Percentiles rank a stretch among this genome's conserved stretches.
These are phyloP conservation scores for Lactarius deliciosus DNA, from an alignment of 768 basidiomycete species.

Conservation along the genomic window DNA sequence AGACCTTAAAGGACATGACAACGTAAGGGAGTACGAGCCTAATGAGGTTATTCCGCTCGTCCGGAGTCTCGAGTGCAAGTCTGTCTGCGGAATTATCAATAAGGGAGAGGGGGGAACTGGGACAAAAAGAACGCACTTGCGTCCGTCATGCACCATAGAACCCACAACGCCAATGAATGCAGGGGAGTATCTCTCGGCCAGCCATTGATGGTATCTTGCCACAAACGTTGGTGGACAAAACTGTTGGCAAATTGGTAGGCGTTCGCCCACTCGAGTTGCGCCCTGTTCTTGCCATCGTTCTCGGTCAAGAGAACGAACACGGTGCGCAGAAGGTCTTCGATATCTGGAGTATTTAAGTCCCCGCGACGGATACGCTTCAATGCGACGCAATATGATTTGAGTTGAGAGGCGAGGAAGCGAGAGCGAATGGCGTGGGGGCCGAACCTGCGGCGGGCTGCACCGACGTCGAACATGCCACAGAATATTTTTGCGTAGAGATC, in stretches of 20 bases:
- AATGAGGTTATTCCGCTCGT: conserved; percentile 36
- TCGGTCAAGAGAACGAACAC: conserved; percentile 60
- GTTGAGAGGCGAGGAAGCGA: conserved; percentile 41
- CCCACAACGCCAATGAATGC: conserved; percentile 58
- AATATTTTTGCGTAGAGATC: conserved; percentile 57
- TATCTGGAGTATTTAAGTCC: conserved; percentile 34
- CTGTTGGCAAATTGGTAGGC: conserved; percentile 46
- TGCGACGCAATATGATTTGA: conserved; percentile 39
- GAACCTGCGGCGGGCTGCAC: conserved; percentile 54
- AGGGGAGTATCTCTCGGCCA: conserved; percentile 56
- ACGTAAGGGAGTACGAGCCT: conserved; percentile 25
- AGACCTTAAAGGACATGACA: conserved; percentile 38
- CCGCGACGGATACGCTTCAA: conserved; percentile 36
- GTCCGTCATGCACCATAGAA: conserved; percentile 61
- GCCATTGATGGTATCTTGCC: conserved; percentile 44
- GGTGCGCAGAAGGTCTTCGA: conserved; percentile 45
- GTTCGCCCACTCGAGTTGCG: conserved; percentile 53
- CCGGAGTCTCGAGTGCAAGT: conserved; percentile 34
- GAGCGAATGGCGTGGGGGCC: conserved; percentile 41
- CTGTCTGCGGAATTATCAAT: conserved; percentile 28
- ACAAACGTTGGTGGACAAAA: conserved; percentile 49
- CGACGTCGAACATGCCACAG: conserved; percentile 53
- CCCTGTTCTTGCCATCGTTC: conserved; percentile 64
- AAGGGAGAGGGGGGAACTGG: not conserved
- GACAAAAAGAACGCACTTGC: conserved; percentile 41